A percentile compares a stretch with the other conserved stretches of the same genome.
These are phyloP conservation scores for Saccharomyces hybrid DNA, from an alignment of 1,139 yeast species.

Conservation along the genomic window DNA sequence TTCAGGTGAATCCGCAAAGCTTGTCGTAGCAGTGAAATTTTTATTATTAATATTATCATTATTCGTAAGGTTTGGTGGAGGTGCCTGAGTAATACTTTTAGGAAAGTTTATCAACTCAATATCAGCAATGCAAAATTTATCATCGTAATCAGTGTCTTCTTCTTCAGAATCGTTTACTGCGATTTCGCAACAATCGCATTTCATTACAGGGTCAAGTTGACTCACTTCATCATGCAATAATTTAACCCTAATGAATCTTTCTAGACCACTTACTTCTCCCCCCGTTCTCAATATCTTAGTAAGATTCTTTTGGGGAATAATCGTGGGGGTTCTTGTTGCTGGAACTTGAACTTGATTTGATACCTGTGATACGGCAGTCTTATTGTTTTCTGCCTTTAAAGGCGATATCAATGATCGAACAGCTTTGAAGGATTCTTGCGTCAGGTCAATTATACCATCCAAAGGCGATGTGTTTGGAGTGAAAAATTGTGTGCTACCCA, in stretches of 20 bases:
- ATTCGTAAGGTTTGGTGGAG: neutral
- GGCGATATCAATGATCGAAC: constrained; percentile 26
- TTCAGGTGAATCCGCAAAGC: constrained; percentile 2
- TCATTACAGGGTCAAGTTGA: neutral
- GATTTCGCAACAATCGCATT: constrained; percentile 3
- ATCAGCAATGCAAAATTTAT: neutral
- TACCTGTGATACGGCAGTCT: neutral
- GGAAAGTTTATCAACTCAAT: neutral
- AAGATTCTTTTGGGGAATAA: neutral
- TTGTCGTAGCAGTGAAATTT: neutral
- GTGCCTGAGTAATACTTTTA: neutral
- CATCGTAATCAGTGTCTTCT: neutral
- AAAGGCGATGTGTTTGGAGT: constrained; percentile 7
- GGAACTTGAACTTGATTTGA: constrained; percentile 22
- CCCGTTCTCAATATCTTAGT: neutral
- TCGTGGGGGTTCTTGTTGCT: constrained; percentile 24
- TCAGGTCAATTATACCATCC: constrained; percentile 21
- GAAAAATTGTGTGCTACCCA: constrained; percentile 5
- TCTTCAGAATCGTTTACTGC: constrained; percentile 13
- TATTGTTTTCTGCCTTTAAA: constrained; percentile 11
- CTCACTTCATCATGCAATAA: neutral
- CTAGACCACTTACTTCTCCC: neutral
- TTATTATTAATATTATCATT: neutral
- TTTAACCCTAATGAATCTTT: neutral
- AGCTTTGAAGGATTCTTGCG: constrained; percentile 26